Conservation (phyloP, 345 rosid species). For the Microcos paniculata region DNA sequence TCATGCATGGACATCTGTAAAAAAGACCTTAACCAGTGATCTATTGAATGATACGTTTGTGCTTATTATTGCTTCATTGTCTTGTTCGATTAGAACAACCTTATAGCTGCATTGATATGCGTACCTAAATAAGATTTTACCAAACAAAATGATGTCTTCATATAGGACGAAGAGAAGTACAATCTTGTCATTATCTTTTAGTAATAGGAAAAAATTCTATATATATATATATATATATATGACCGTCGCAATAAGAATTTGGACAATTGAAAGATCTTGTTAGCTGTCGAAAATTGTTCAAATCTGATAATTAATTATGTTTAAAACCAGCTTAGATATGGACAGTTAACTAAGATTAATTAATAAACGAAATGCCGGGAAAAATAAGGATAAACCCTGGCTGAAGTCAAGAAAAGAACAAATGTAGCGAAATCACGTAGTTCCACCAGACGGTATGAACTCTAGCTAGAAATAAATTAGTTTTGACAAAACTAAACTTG, state of each 20-base stretch:
- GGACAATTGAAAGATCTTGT: background rate
- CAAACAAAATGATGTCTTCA: background rate
- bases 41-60: background rate
- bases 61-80: background rate
- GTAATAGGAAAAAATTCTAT: background rate
- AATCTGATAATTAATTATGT: background rate
- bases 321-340: background rate
- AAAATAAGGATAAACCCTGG: background rate
- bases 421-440: background rate
- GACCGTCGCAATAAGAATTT: background rate
- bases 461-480: no score
- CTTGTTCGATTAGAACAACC: background rate
- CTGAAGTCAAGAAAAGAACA: conserved; percentile 5
- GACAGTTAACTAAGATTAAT: background rate
- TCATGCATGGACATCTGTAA: background rate
- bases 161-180: background rate
- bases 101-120: conserved; percentile 2
- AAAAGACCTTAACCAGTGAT: background rate
- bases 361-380: background rate
- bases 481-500: no score
- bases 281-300: background rate
- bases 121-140: background rate
- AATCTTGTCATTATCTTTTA: background rate
- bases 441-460: no score
- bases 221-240: background rate